These are phyloP conservation scores for Citrus sp. DNA, from an alignment of 345 rosid genomes.

Conservation along the genomic window DNA sequence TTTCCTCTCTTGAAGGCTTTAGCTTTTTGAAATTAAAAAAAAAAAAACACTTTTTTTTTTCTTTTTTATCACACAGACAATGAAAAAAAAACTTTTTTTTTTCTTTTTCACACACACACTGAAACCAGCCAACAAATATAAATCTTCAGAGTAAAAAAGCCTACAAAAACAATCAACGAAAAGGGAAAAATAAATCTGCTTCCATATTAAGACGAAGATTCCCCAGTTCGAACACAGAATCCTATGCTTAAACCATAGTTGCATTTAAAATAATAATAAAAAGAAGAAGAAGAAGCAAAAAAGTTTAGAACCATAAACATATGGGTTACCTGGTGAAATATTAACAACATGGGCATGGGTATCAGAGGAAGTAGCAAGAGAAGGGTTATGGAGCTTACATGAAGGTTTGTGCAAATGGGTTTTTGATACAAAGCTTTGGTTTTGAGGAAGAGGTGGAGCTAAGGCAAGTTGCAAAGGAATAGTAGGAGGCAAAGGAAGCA, in stretches of 20 bases:
- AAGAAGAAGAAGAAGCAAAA: not conserved
- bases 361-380: conserved; percentile 46
- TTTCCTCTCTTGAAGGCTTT: not conserved
- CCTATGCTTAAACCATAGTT: conserved; percentile 22
- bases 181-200: not conserved
- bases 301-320: not conserved
- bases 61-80: not conserved
- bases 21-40: not conserved
- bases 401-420: conserved; percentile 53
- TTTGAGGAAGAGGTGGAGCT: conserved; percentile 40
- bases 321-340: conserved; percentile 37
- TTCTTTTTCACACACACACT: not conserved
- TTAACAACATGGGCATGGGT: conserved; percentile 22
- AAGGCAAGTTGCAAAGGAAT: conserved; percentile 50
- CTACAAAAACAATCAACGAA: not conserved
- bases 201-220: not conserved
- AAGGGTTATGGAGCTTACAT: conserved; percentile 31
- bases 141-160: not conserved
- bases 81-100: not conserved
- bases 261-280: conserved; percentile 16
- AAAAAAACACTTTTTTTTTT: no score
- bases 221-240: not conserved
- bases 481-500: conserved; percentile 61
- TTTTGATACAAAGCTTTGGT: conserved; percentile 43
- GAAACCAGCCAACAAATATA: not conserved